Base-by-base conservation (phyloP, 495 filamentous ascomycete species). In the Penicillium manginii region DNA sequence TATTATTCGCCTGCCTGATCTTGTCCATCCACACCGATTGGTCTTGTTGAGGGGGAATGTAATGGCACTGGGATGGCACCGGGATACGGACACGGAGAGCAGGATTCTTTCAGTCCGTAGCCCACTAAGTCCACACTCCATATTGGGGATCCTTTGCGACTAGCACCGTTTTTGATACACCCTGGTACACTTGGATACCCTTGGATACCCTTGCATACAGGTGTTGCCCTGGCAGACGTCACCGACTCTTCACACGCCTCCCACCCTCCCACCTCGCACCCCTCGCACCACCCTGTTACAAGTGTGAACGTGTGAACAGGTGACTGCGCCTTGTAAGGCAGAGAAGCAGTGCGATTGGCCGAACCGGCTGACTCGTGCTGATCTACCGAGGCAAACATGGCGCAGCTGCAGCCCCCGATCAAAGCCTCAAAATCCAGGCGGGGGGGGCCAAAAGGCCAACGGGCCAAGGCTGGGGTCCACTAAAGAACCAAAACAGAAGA, bases 241-340 rank as follows among this genome's bases (percentile, higher is more conserved):
- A 43, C 40, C 40, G 40, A 43, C 15, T 43, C 40, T 43, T 43
- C 40, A 43, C 26, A 26, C 26, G 26, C 26, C 26, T 29, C 26
- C 6, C 26, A 29, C 26, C 9, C 6, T 29, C 26, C 6, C 26
- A 29, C 26, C 26, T 29, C 26, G 6, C 26, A 29, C 26, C 26
- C 26, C 26, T 29, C 26, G 26, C 26, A 29, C 26, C 3, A 29
- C 26, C 26, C 26, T 29, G 26, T 43, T 17, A 12, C 40, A n/a
- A 43, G 17, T 43, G 40, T 43, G 26, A 8, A 29, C 40, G 19
- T 19, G 14, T 43, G 40, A 43, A 7, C 17, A 43, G 4, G 40
- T 9, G 14, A n/a, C 40, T 47, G 45, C 45, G 45, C 45, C 45
- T 47, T 47, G 45, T 47, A 47, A 21, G 45, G 45, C 45, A 11